Evolutionary conservation across 2,329 filamentous ascomycete species (phyloP).

Genomic region (Penicillium vulpinum): DNA sequence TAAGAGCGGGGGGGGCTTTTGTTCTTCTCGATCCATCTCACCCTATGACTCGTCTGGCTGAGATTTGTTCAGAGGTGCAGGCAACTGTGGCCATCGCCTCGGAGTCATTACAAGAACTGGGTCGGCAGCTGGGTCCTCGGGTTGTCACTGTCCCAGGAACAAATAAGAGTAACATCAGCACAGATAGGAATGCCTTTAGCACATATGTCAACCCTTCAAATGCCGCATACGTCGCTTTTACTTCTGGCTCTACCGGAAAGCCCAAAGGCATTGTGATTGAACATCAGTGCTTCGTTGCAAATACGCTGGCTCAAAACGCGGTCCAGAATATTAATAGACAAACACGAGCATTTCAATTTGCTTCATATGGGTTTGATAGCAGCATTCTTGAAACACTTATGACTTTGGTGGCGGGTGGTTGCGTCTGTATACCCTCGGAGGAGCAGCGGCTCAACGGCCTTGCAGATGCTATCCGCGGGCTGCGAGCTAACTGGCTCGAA

Average conservation of each 20-base stretch:
- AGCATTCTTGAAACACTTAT: conserved; percentile 11
- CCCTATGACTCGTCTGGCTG: not conserved
- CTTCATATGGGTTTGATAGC: conserved; percentile 31
- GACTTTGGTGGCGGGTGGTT: conserved; percentile 13
- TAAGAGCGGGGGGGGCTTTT: conserved; percentile 14
- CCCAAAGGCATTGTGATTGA: conserved; percentile 46
- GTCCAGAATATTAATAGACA: conserved; percentile 46
- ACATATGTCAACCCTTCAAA: not conserved
- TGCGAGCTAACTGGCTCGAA: not conserved
- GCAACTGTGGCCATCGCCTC: not conserved
- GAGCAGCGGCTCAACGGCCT: conserved; percentile 8
- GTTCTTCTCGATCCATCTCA: conserved; percentile 9
- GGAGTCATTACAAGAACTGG: not conserved
- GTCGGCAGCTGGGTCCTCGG: not conserved
- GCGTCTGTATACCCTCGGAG: conserved; percentile 15
- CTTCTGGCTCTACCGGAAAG: conserved; percentile 46
- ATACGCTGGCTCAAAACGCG: conserved; percentile 35
- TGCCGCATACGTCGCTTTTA: conserved; percentile 45
- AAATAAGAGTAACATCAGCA: not conserved
- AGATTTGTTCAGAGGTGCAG: not conserved
- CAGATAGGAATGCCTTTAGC: not conserved
- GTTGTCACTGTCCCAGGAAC: not conserved
- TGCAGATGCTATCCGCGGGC: not conserved
- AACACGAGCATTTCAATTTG: conserved; percentile 40
- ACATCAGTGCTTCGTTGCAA: conserved; percentile 26